Conservation (phyloP, 2,329 filamentous ascomycete genomes). For the Colletotrichum sp. region DNA sequence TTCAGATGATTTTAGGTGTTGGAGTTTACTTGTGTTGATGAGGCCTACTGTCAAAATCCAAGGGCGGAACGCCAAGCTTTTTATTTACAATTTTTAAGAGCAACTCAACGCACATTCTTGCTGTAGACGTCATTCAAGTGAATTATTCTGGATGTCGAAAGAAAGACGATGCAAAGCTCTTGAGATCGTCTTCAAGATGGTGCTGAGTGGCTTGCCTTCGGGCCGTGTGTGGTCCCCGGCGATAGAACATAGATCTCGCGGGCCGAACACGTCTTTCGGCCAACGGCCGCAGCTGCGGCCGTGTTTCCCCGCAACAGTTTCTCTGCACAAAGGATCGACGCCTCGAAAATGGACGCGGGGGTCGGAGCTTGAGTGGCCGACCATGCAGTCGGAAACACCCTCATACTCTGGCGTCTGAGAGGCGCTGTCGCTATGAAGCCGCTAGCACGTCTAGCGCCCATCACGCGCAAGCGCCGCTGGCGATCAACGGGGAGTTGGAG, state of each 20-base stretch:
- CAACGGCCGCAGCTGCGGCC: background rate
- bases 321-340: background rate
- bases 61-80: background rate
- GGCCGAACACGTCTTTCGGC: background rate
- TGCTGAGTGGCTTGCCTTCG: background rate
- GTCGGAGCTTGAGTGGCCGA: background rate
- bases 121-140: background rate
- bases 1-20: background rate
- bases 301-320: accelerated
- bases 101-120: background rate
- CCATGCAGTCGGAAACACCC: background rate
- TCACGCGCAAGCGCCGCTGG: background rate
- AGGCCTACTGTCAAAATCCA: background rate
- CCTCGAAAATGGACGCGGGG: background rate
- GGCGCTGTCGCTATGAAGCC: background rate
- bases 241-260: background rate
- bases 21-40: background rate
- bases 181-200: background rate
- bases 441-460: background rate
- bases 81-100: background rate
- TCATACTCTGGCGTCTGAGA: background rate
- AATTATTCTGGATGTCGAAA: background rate
- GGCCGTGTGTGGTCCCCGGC: background rate
- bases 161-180: background rate
- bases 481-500: background rate